Base-by-base conservation (phyloP, 257 asterid genomes). In the Solanum pimpinellifolium region DNA sequence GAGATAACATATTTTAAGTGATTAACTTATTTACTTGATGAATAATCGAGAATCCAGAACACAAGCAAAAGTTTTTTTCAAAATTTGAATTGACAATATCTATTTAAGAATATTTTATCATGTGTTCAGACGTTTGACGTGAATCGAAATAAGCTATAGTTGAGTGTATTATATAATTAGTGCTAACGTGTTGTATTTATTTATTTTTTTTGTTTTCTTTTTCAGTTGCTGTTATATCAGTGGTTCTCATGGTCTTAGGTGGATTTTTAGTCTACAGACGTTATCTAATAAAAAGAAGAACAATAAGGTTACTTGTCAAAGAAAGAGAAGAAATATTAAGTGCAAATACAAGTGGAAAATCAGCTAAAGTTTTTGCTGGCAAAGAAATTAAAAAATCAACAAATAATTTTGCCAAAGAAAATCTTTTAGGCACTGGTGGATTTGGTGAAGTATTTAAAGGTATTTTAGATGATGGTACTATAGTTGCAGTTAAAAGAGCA, bases 361-460 rank as follows among this genome's bases (percentile, higher is more conserved):
- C 95, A 13, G 92, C 97, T 16, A 93, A 90, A 75, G 80, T 90
- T 18, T 94, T 92, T 86, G 82, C 93, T 1, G 95, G 95, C 3
- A 94, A 89, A 87, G 97, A 93, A 41, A 88, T 93, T 25, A 92
- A 86, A 90, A 94, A 92, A 87, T 92, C 96, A 73, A 93, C 93
- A 81, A 49, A 83, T 23, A 94, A 93, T 80, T 94, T 94, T 78
- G 42, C 87, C 86, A 82, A 47, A 7, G 96, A 93, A 14, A 91
- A 90, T 31, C 88, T 93, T 10, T 93, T 94, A 7, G 96, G 96
- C 18, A 80, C 88, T 0, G 96, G 95, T 23, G 97, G 95, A 80
- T 94, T 94, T n/a, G 95, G 95, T 0, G 95, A 94, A 87, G 97
- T 94, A 42, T 94, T 91, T 81, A 93, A 89, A 88, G 97, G 95